phyloP scores from a whole-genome alignment of 1,284 basidiomycete genomes.

The Malassezia vespertilionis region DNA sequence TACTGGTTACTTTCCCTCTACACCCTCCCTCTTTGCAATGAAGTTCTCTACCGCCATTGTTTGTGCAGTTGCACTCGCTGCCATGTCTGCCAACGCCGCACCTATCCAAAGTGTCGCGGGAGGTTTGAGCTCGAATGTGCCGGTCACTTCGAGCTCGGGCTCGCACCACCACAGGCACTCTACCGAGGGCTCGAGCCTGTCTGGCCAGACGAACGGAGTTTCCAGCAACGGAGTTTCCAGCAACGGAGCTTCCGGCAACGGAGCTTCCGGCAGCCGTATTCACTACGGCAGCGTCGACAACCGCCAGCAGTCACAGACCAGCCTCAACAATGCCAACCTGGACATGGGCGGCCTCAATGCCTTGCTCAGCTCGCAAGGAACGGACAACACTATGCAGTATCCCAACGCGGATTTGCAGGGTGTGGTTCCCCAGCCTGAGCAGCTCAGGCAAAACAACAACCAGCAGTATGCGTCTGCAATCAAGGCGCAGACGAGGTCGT shows the following conservation, averaged over 20 bases:
- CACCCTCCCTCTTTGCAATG: slow-evolving; percentile 3
- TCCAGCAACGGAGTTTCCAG: no score
- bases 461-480: background rate
- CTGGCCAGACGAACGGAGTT: no score
- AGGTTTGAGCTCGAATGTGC: background rate
- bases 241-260: no score
- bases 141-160: slow-evolving; percentile 3
- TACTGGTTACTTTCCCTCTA: slow-evolving; percentile 5
- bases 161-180: slow-evolving; percentile 1
- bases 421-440: background rate
- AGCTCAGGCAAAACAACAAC: background rate
- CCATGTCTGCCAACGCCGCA: background rate
- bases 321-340: no score
- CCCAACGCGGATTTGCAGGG: background rate
- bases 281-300: no score
- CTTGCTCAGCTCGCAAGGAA: no score
- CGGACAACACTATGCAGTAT: no score
- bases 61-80: slow-evolving; percentile 11
- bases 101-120: background rate
- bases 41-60: slow-evolving; percentile 13
- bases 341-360: no score
- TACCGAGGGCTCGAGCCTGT: no score
- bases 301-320: no score
- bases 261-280: no score
- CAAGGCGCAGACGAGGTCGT: background rate